Conservation (phyloP, 208 protist species). For the Porcisia hertigi region DNA sequence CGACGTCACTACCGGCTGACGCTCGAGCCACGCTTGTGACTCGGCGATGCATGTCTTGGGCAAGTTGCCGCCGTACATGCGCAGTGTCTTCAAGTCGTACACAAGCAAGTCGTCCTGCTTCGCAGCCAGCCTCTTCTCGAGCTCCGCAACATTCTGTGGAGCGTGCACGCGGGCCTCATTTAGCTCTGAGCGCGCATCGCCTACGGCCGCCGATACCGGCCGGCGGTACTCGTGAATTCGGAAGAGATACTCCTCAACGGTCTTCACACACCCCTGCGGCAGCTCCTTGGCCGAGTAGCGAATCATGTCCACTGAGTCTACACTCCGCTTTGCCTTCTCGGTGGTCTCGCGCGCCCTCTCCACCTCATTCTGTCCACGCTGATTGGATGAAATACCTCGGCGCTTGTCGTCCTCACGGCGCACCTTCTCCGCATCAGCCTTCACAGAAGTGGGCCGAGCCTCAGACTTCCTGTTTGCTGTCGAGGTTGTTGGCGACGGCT, state of each 20-base stretch:
- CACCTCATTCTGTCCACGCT: background rate
- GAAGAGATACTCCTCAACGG: constrained; percentile 40
- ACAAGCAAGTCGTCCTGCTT: constrained; percentile 22
- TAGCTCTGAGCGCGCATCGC: constrained; percentile 38
- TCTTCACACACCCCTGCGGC: constrained; percentile 31
- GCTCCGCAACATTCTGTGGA: constrained; percentile 10
- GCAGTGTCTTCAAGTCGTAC: constrained; percentile 31
- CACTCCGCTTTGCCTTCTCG: constrained; percentile 19
- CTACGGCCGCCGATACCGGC: constrained; percentile 13
- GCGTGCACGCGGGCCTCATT: constrained; percentile 52
- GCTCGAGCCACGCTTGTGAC: constrained; percentile 21
- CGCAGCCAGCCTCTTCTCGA: constrained; percentile 22
- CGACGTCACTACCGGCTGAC: constrained; percentile 3
- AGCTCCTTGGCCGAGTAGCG: constrained; percentile 26
- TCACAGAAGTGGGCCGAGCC: background rate
- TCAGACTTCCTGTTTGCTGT: background rate
- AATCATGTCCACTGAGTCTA: constrained; percentile 26
- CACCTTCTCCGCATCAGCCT: background rate
- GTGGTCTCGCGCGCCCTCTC: constrained; percentile 10
- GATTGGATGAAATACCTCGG: background rate
- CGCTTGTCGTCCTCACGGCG: background rate
- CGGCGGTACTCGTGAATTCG: constrained; percentile 34
- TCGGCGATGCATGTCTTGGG: constrained; percentile 52
- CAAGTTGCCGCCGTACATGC: constrained; percentile 36
- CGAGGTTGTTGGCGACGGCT: no score